These are phyloP conservation scores for Capsicum baccatum DNA, from an alignment of 257 asterid genomes.

Conservation along the genomic window DNA sequence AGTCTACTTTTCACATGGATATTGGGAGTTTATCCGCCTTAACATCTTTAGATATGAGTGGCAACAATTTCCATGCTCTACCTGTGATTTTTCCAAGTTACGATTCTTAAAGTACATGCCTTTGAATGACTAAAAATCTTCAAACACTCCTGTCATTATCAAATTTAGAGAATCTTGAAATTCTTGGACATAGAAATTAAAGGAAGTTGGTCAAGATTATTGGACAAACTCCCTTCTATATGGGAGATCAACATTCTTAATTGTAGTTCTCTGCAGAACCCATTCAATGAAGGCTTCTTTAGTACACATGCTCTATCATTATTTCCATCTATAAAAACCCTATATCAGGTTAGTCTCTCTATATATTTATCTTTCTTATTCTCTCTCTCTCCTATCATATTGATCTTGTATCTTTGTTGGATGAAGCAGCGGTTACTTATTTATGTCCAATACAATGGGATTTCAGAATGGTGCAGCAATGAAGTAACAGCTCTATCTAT, in stretches of 20 bases:
- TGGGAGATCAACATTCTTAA: not conserved
- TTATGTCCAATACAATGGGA: not conserved
- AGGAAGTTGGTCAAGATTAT: not conserved
- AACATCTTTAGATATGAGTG: not conserved
- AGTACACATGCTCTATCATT: not conserved
- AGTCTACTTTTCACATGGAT: not conserved
- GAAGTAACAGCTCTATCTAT: not conserved
- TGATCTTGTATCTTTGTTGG: too few species aligned
- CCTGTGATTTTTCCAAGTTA: not conserved
- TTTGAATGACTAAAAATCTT: not conserved
- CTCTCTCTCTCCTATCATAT: too few species aligned
- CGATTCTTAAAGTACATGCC: not conserved
- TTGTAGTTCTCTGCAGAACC: not conserved
- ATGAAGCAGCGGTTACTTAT: not conserved
- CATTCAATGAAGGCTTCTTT: not conserved
- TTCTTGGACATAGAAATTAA: not conserved
- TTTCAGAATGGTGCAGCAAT: not conserved
- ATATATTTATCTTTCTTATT: too few species aligned
- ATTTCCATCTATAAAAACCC: not conserved
- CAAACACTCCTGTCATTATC: not conserved
- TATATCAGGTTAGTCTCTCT: not conserved
- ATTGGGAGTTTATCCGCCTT: not conserved
- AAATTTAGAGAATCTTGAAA: not conserved
- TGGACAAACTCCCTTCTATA: not conserved
- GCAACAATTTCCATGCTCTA: too few species aligned